Conservation (phyloP, 345 rosid species). For the Syzygium grande region DNA sequence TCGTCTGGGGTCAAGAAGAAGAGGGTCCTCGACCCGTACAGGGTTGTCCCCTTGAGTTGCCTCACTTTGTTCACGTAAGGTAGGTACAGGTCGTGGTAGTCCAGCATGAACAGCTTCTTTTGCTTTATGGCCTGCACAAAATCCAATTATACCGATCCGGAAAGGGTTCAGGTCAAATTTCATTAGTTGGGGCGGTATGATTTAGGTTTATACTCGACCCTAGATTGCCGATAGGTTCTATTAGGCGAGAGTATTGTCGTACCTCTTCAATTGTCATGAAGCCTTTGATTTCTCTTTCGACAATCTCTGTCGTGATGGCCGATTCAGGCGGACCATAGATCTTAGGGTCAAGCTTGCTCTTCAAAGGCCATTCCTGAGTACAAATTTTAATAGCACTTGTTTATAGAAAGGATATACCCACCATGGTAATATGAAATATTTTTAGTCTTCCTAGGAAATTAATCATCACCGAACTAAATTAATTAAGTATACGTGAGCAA, state of each 20-base stretch:
- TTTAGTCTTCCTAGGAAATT: not conserved
- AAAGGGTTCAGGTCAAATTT: not conserved
- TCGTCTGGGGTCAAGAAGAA: conserved; percentile 44
- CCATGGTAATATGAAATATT: not conserved
- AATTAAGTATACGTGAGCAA: not conserved
- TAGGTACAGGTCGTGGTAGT: conserved; percentile 49
- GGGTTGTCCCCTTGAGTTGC: conserved; percentile 24
- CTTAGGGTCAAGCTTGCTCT: conserved; percentile 57
- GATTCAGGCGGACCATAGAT: conserved; percentile 61
- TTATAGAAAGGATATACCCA: not conserved
- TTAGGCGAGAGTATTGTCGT: not conserved
- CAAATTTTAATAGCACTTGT: not conserved
- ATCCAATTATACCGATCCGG: not conserved
- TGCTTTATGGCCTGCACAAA: conserved; percentile 31
- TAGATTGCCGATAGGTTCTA: not conserved
- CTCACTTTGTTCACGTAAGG: conserved; percentile 68
- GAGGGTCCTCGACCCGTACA: conserved; percentile 66
- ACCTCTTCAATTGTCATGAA: conserved; percentile 46
- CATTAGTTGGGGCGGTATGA: not conserved
- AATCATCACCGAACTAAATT: not conserved
- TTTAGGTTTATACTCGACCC: not conserved
- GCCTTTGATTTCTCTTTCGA: conserved; percentile 50
- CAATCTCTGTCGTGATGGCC: conserved; percentile 46
- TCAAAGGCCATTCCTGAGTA: conserved; percentile 76
- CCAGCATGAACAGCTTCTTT: conserved; percentile 43